Percentiles rank a stretch among this genome's conserved stretches.
Conservation (phyloP, 2,329 filamentous ascomycete species). For the Grosmannia clavigera region DNA sequence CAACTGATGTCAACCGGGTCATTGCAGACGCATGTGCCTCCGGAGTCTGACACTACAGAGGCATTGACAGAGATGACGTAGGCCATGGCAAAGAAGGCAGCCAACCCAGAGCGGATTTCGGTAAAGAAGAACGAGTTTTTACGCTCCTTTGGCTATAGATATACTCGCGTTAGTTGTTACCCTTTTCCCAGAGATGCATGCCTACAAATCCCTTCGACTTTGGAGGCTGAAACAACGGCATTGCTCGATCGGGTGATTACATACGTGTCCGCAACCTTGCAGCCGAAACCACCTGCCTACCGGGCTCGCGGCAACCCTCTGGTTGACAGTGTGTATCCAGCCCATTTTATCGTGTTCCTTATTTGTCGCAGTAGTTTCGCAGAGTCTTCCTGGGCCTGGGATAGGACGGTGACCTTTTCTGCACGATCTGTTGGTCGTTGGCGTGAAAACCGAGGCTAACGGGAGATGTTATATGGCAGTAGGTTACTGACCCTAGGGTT, state of each 20-base stretch:
- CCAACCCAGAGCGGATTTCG: conserved; percentile 66
- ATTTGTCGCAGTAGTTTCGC: not conserved
- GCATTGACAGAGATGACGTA: conserved; percentile 72
- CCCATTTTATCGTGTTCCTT: conserved; percentile 22
- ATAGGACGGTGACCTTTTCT: not conserved
- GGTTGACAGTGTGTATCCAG: conserved; percentile 39
- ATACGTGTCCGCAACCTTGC: conserved; percentile 64
- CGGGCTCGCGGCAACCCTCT: conserved; percentile 46
- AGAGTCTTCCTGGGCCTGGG: not conserved
- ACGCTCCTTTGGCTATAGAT: conserved; percentile 33
- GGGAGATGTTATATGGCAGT: not conserved
- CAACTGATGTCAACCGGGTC: conserved; percentile 20
- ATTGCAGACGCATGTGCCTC: conserved; percentile 60
- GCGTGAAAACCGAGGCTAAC: not conserved
- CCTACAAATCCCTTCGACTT: not conserved
- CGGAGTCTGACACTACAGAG: conserved; percentile 60
- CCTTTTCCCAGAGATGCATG: not conserved
- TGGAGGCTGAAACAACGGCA: not conserved
- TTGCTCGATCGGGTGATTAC: conserved; percentile 31
- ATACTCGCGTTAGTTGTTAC: not conserved
- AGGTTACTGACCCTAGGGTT: not conserved
- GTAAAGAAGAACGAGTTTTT: conserved; percentile 65
- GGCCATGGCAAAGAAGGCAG: conserved; percentile 70
- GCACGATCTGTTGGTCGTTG: not conserved
- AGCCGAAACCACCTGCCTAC: conserved; percentile 67